Percentiles rank a stretch among this genome's conserved stretches.
Conservation (phyloP, 2,329 filamentous ascomycete species). For the Ambrosiella cleistominuta region DNA sequence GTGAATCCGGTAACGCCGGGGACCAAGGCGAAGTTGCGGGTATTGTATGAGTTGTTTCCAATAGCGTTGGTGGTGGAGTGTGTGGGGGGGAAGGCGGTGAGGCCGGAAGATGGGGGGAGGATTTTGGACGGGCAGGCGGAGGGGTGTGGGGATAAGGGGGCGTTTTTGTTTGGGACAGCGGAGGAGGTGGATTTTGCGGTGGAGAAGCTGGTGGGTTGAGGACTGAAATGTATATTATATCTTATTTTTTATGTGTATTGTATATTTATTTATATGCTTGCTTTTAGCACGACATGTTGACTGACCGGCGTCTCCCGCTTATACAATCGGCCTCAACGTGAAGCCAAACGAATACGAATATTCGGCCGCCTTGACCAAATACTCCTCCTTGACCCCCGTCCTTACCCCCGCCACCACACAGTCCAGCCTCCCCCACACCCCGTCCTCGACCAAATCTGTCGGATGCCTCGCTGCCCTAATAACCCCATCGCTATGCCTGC, state of each 20-base stretch:
- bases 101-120: slow-evolving; percentile 25
- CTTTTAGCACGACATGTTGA: not conserved
- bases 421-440: slow-evolving; percentile 27
- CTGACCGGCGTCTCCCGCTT: not conserved
- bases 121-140: slow-evolving; percentile 24
- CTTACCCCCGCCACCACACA: slow-evolving; percentile 31
- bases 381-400: slow-evolving; percentile 28
- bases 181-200: slow-evolving; percentile 28
- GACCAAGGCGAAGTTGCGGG: slow-evolving; percentile 38
- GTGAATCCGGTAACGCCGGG: slow-evolving; percentile 35
- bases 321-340: slow-evolving; percentile 15
- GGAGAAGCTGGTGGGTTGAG: slow-evolving; percentile 14
- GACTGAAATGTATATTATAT: not conserved
- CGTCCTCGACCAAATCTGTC: slow-evolving; percentile 37
- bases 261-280: not conserved
- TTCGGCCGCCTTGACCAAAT: slow-evolving; percentile 24
- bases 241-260: too few relatives aligned
- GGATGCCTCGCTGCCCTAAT: slow-evolving; percentile 45
- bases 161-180: slow-evolving; percentile 31
- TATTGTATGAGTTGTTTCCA: slow-evolving; percentile 41
- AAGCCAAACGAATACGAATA: slow-evolving; percentile 23
- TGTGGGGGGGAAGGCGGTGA: slow-evolving; percentile 37
- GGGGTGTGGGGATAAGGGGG: slow-evolving; percentile 31
- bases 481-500: slow-evolving; percentile 32
- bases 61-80: slow-evolving; percentile 44